These are phyloP conservation scores for Aciculosporium take DNA, from an alignment of 2,329 filamentous ascomycete species.

Conservation along the genomic window DNA sequence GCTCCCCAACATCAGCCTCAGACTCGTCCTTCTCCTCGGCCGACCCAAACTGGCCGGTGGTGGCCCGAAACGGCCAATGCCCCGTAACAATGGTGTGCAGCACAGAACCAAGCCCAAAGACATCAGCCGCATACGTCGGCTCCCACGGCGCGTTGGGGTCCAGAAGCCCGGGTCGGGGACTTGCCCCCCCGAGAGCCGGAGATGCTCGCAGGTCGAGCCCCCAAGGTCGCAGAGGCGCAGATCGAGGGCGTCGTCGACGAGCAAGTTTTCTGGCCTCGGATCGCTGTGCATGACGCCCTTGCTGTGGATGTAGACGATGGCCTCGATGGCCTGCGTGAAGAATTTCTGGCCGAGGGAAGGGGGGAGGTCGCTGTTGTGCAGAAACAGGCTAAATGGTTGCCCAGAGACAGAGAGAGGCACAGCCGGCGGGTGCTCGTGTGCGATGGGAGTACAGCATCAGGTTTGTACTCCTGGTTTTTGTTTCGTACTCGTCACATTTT, in stretches of 20 bases:
- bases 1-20: background rate
- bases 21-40: background rate
- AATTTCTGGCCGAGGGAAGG: background rate
- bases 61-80: background rate
- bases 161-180: background rate
- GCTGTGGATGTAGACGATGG: background rate
- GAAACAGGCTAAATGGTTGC: background rate
- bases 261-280: background rate
- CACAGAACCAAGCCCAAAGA: background rate
- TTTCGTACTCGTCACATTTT: too few relatives aligned
- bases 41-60: background rate
- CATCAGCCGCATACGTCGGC: background rate
- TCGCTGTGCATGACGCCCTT: background rate
- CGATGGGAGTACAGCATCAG: too few relatives aligned
- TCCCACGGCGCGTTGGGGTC: background rate
- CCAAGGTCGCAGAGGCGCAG: background rate
- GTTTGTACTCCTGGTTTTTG: too few relatives aligned
- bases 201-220: background rate
- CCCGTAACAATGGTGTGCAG: background rate
- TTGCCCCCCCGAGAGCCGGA: background rate
- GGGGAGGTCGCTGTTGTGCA: background rate
- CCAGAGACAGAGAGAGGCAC: too few relatives aligned
- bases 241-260: background rate
- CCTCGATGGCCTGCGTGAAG: background rate
- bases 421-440: too few relatives aligned